Percentiles rank a stretch among this genome's conserved stretches.
phyloP scores from a whole-genome alignment of 2,329 filamentous ascomycete genomes.

The Elsinoe perseae region DNA sequence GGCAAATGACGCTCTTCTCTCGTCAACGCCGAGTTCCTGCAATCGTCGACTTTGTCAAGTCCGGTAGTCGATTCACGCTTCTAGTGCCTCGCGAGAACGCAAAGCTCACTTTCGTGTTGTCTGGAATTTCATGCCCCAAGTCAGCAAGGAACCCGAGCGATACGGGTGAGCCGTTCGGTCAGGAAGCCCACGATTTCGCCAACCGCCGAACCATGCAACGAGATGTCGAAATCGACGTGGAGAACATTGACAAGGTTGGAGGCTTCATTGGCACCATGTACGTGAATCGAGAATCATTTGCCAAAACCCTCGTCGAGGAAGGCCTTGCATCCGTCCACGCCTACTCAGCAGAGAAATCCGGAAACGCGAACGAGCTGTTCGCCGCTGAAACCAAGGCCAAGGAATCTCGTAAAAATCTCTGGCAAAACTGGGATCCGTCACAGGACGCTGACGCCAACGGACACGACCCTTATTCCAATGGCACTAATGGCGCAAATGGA shows the following conservation, averaged over 20 bases:
- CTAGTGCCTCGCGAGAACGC: conserved; percentile 86
- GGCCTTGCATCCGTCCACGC: conserved; percentile 85
- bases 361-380: conserved; percentile 78
- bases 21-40: conserved; percentile 88
- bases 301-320: conserved; percentile 87
- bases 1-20: conserved; percentile 78
- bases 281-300: conserved; percentile 91
- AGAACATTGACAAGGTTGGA: conserved; percentile 91
- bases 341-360: conserved; percentile 93
- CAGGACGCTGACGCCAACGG: conserved; percentile 59
- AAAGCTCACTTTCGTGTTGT: conserved; percentile 90
- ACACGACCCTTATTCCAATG: conserved; percentile 38
- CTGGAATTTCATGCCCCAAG: conserved; percentile 81
- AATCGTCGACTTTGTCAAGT: conserved; percentile 94
- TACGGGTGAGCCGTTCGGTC: conserved; percentile 83
- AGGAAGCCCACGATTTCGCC: conserved; percentile 88
- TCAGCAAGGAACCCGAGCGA: conserved; percentile 75
- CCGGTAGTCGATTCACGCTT: conserved; percentile 88
- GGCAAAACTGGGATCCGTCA: conserved; percentile 90
- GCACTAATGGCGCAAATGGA: conserved; percentile 40
- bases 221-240: conserved; percentile 90
- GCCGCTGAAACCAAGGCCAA: conserved; percentile 85
- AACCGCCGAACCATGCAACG: conserved; percentile 84
- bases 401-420: conserved; percentile 77
- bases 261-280: conserved; percentile 95